Evolutionary conservation across 768 basidiomycete species (phyloP), one percentile per base, ranked within the genome.

Genomic region (Russula ochroleuca): DNA sequence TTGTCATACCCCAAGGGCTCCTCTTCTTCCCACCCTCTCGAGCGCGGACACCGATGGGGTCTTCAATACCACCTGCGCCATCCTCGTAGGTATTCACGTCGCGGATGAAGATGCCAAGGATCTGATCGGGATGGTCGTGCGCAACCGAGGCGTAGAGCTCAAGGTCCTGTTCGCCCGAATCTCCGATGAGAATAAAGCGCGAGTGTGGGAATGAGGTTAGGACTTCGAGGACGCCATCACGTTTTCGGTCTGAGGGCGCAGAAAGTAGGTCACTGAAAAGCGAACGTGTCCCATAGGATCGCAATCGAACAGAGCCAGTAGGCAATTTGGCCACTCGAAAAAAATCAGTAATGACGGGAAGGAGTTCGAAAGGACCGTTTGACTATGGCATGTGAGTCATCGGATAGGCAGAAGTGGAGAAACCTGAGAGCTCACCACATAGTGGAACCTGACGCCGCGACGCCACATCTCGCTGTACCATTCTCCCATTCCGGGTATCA

Each of bases 131-230:
- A 13, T 85, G 78, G 61, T 91, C 86, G 19, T 76, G 73, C 0
- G 96, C 93, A 19, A 96, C 71, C 3, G 84, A 78, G 15, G 87
- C 79, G 72, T 98, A 98, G 2, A 98, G 79, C 73, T 98, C 94
- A 49, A 98, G 76, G 74, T 98, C 96, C 68, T 97, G 95, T 72
- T 98, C 96, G 38, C 95, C 96, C 0, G 87, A 85, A 73, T 98
- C 96, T 8, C 96, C 96, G 45, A 98, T 79, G 54, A 95, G 82
- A 70, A 98, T 74, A 75, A 98, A 97, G 43, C 75, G 78, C 1
- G 90, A 85, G 45, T 84, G 78, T 0, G 85, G 84, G 72, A 95
- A 95, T 2, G 83, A 77, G 43, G 88, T 81, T 14, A 95, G 76
- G 23, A 92, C 78, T 43, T 94, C 90, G n/a, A 87, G 72, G 9